Conservation (phyloP, 108 stramenopile genomes). For the Nannochloropsis gaditana region DNA sequence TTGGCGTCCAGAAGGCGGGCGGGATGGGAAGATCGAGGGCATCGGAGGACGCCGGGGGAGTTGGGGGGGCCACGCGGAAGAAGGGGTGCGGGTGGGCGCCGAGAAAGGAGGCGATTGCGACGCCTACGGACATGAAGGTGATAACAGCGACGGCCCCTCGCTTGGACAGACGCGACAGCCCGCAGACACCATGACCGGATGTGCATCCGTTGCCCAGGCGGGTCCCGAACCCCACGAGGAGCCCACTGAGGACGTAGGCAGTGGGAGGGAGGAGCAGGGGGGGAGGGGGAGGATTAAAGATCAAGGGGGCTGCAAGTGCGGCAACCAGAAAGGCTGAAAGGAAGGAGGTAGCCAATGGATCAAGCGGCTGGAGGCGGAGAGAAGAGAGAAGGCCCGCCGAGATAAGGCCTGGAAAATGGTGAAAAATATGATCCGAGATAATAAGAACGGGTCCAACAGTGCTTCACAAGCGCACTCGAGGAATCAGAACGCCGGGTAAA, state of each 20-base stretch:
- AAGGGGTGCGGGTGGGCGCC: conserved; percentile 2
- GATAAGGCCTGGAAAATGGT: background rate
- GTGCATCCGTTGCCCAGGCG: conserved; percentile 52
- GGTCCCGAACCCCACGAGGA: conserved; percentile 52
- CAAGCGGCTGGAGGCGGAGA: background rate
- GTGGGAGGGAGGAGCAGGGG: background rate
- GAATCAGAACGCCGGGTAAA: background rate
- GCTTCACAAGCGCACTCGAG: background rate
- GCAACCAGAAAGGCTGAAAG: background rate
- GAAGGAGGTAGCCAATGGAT: background rate
- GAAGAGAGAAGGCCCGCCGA: background rate
- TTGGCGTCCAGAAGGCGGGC: background rate
- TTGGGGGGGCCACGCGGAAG: background rate
- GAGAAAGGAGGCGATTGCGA: conserved; percentile 15
- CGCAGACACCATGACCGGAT: conserved; percentile 68
- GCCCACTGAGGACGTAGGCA: conserved; percentile 33
- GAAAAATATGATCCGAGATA: background rate
- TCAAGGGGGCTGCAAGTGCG: background rate
- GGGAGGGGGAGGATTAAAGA: background rate
- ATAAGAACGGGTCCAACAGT: background rate
- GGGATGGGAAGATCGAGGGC: background rate
- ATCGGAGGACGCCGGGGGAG: background rate
- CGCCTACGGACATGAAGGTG: conserved; percentile 68
- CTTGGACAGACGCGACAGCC: conserved; percentile 64
- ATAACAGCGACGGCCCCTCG: conserved; percentile 66